A percentile compares a stretch with the other conserved stretches of the same genome.
These are phyloP conservation scores for Solanum ossicruentum DNA, from an alignment of 257 asterid genomes.

Conservation along the genomic window DNA sequence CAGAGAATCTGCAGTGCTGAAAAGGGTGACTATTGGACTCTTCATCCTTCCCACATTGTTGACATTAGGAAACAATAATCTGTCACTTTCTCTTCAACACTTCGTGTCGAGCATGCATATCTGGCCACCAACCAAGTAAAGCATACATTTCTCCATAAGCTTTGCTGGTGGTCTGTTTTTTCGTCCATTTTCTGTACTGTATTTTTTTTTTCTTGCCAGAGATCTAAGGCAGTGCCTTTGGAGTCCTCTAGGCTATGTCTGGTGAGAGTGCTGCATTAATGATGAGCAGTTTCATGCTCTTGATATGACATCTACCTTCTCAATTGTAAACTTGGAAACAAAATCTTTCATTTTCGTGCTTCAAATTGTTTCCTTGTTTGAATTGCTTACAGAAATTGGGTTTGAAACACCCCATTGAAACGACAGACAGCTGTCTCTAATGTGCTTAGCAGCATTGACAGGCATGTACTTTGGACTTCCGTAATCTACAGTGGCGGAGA, in stretches of 20 bases:
- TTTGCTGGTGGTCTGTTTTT: background rate
- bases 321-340: background rate
- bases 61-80: background rate
- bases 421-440: constrained; percentile 5
- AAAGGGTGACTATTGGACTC: background rate
- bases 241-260: no score
- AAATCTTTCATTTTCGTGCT: background rate
- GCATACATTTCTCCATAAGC: background rate
- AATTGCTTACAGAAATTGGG: constrained; percentile 38
- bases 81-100: background rate
- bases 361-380: background rate
- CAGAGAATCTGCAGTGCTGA: background rate
- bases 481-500: constrained; percentile 22
- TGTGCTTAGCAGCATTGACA: constrained; percentile 17
- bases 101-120: background rate
- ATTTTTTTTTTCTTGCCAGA: background rate
- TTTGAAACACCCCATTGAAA: constrained; percentile 28
- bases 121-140: background rate
- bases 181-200: background rate
- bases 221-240: background rate
- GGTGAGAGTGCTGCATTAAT: no score
- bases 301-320: background rate
- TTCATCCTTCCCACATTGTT: background rate
- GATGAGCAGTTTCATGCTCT: background rate
- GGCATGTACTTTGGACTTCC: constrained; percentile 25